A percentile compares a stretch with the other conserved stretches of the same genome.
Evolutionary conservation across 768 basidiomycete species (phyloP).

Genomic region (Neoboletus brunneissimus): DNA sequence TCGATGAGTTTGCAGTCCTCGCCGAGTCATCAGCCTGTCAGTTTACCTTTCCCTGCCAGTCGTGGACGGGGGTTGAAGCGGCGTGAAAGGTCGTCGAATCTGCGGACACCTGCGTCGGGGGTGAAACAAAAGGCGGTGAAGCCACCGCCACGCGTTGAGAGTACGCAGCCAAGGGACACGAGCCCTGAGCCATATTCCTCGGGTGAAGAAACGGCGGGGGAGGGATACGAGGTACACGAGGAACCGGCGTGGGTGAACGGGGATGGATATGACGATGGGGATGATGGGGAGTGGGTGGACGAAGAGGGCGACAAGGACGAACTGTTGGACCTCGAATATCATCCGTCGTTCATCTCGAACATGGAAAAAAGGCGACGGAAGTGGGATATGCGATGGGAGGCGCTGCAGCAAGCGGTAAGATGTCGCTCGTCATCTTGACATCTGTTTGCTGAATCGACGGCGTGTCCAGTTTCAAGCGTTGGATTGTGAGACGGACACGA

Average conservation of each 20-base stretch:
- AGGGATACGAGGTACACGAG: slow-evolving; percentile 44
- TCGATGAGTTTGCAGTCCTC: slow-evolving; percentile 56
- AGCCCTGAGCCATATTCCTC: slow-evolving; percentile 74
- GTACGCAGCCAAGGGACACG: slow-evolving; percentile 79
- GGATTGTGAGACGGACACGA: slow-evolving; percentile 79
- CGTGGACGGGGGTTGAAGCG: slow-evolving; percentile 46
- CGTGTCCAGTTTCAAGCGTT: slow-evolving; percentile 64
- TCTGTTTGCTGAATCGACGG: slow-evolving; percentile 1
- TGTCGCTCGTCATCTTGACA: neutral
- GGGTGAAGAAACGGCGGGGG: slow-evolving; percentile 79
- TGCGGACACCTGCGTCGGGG: slow-evolving; percentile 25
- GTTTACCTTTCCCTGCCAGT: slow-evolving; percentile 48
- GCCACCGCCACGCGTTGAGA: slow-evolving; percentile 76
- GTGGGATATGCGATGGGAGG: slow-evolving; percentile 78
- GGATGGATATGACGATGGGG: slow-evolving; percentile 18
- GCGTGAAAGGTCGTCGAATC: slow-evolving; percentile 38
- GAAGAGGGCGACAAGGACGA: slow-evolving; percentile 72
- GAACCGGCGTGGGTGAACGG: slow-evolving; percentile 38
- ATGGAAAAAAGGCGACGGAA: slow-evolving; percentile 63
- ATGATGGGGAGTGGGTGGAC: slow-evolving; percentile 66
- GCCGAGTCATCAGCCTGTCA: slow-evolving; percentile 33
- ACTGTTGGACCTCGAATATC: slow-evolving; percentile 71
- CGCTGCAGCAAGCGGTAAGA: slow-evolving; percentile 66
- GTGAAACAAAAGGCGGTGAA: slow-evolving; percentile 40
- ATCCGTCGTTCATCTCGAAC: slow-evolving; percentile 66